Percentiles rank a stretch among this genome's conserved stretches.
phyloP scores from a whole-genome alignment of 2,329 filamentous ascomycete genomes.

The Botrytis fragariae region DNA sequence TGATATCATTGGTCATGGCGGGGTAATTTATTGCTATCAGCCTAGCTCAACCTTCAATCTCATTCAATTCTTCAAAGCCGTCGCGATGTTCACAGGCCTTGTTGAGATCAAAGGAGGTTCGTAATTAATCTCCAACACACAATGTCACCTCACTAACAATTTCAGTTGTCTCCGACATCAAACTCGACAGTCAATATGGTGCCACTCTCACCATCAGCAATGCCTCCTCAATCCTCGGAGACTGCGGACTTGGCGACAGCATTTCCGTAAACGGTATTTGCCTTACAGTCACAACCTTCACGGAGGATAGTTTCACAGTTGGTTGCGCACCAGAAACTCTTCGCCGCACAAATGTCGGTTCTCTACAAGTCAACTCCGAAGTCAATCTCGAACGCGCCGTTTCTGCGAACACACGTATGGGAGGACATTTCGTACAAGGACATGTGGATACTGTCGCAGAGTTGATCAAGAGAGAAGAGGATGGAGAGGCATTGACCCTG shows the following conservation, averaged over 20 bases:
- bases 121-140: constrained; percentile 32
- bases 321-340: constrained; percentile 95
- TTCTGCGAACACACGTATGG: constrained; percentile 88
- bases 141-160: constrained; percentile 15
- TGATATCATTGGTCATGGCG: constrained; percentile 9
- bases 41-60: neutral
- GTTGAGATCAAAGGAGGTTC: constrained; percentile 90
- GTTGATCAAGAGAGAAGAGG: constrained; percentile 68
- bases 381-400: constrained; percentile 97
- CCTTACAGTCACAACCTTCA: constrained; percentile 81
- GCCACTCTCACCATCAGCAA: constrained; percentile 86
- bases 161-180: constrained; percentile 77
- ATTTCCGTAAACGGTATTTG: constrained; percentile 96
- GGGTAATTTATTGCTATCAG: constrained; percentile 6
- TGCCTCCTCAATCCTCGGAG: constrained; percentile 67
- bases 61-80: neutral
- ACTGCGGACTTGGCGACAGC: constrained; percentile 85
- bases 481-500: constrained; percentile 89
- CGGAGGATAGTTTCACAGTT: constrained; percentile 69
- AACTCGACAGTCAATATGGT: constrained; percentile 78
- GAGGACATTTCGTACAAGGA: constrained; percentile 96
- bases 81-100: constrained; percentile 87
- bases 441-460: constrained; percentile 89
- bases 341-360: constrained; percentile 90
- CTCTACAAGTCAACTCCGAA: constrained; percentile 59